phyloP scores from a whole-genome alignment of 176 grass and related monocot genomes.

The Tillandsia fasciculata region DNA sequence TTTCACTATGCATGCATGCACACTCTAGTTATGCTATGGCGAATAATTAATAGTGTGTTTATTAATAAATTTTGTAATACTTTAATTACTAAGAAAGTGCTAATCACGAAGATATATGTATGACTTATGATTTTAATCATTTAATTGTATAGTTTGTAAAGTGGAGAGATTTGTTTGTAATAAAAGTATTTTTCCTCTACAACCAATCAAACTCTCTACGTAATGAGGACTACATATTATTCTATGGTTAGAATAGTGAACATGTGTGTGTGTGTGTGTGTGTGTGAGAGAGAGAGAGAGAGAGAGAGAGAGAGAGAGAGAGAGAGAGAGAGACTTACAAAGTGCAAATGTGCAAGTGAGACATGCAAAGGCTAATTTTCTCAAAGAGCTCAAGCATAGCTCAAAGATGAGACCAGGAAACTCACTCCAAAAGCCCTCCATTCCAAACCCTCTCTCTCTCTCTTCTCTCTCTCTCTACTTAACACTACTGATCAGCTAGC shows the following conservation, averaged over 20 bases:
- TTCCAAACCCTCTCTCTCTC: neutral
- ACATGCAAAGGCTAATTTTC: constrained; percentile 15
- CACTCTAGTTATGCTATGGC: no score
- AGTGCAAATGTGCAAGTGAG: constrained; percentile 18
- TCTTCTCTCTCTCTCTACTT: neutral
- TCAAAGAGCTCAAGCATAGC: constrained; percentile 2
- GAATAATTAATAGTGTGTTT: no score
- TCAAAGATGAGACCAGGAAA: neutral
- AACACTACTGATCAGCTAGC: neutral
- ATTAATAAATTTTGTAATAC: no score
- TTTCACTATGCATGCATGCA: no score
- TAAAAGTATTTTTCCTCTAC: no score
- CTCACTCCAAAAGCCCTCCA: constrained; percentile 3
- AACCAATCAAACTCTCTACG: no score
- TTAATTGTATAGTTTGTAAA: no score
- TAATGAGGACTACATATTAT: no score
- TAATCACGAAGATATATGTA: no score
- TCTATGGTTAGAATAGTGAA: neutral
- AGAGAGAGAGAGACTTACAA: neutral
- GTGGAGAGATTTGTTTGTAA: no score
- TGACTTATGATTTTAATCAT: no score
- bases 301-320: neutral
- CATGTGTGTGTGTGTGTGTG: neutral
- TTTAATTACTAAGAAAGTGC: no score
- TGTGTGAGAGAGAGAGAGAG: neutral